Evolutionary conservation across 768 basidiomycete species (phyloP).

Genomic region (Termitomyces sp.): DNA sequence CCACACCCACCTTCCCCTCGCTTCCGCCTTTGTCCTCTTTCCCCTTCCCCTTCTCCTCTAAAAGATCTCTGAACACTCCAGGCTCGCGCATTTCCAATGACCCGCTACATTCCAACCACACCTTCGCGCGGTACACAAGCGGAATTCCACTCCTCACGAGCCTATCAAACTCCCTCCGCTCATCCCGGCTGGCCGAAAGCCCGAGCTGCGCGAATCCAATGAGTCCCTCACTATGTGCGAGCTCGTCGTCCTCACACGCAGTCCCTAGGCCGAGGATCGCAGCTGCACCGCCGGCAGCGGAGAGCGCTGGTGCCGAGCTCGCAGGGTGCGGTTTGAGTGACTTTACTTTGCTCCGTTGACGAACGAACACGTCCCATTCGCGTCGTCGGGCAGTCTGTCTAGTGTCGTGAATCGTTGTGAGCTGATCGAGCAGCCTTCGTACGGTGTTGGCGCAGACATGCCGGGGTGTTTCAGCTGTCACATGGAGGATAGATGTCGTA

Average conservation of each 20-base stretch:
- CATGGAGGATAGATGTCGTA: slow-evolving; percentile 48
- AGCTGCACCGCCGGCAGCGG: slow-evolving; percentile 43
- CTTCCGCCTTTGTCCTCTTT: slow-evolving; percentile 16
- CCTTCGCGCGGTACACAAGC: slow-evolving; percentile 76
- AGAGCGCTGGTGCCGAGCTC: slow-evolving; percentile 14
- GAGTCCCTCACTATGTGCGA: slow-evolving; percentile 76
- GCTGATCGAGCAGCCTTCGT: slow-evolving; percentile 62
- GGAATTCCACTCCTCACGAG: slow-evolving; percentile 87
- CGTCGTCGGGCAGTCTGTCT: slow-evolving; percentile 62
- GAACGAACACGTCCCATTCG: slow-evolving; percentile 89
- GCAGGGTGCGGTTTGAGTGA: slow-evolving; percentile 23
- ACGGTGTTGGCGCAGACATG: slow-evolving; percentile 77
- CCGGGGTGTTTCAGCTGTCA: slow-evolving; percentile 57
- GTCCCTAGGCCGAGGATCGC: slow-evolving; percentile 65
- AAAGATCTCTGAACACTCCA: slow-evolving; percentile 80
- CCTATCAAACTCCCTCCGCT: slow-evolving; percentile 72
- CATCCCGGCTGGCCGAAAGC: slow-evolving; percentile 66
- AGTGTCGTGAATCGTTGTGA: slow-evolving; percentile 80
- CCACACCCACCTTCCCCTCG: slow-evolving; percentile 40
- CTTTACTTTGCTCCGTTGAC: slow-evolving; percentile 50
- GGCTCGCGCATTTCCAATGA: slow-evolving; percentile 91
- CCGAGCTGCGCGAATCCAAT: slow-evolving; percentile 92
- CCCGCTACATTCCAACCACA: slow-evolving; percentile 93
- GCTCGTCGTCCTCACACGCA: slow-evolving; percentile 63
- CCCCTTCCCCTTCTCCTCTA: slow-evolving; percentile 40